phyloP scores from a whole-genome alignment of 163 green algal genomes.

The Chlamydomonas reinhardtii region DNA sequence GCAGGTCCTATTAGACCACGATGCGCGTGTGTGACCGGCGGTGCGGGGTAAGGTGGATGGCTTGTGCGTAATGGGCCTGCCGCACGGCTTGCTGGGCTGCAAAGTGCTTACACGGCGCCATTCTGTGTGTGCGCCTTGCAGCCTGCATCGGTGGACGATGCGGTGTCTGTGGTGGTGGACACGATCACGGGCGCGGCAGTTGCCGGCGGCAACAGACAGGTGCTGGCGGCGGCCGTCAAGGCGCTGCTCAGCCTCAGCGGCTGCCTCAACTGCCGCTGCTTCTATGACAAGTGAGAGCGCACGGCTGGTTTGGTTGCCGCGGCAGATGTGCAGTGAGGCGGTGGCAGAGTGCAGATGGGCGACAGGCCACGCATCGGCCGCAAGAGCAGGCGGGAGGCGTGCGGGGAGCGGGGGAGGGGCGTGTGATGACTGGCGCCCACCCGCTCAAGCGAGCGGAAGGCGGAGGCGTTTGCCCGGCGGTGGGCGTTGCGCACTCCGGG shows the following conservation, averaged over 20 bases:
- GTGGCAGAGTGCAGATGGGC: background rate
- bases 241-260: conserved; percentile 55
- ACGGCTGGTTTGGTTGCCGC: background rate
- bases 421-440: no score
- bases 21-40: no score
- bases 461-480: no score
- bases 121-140: no score
- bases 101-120: no score
- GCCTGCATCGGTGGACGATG: conserved; percentile 26
- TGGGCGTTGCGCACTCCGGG: no score
- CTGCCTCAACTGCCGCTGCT: conserved; percentile 58
- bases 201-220: conserved; percentile 5
- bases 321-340: background rate
- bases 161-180: conserved; percentile 32
- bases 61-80: no score
- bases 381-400: background rate
- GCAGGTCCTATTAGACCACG: background rate
- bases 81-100: no score
- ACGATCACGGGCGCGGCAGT: background rate
- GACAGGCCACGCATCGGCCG: background rate
- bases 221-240: conserved; percentile 25
- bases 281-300: conserved; percentile 53
- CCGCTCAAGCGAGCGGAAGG: background rate
- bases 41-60: no score
- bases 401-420: no score